Evolutionary conservation across 2,329 filamentous ascomycete genomes (phyloP), one percentile per base, ranked within the genome.

Genomic region (Colletotrichum neosansevieriae): DNA sequence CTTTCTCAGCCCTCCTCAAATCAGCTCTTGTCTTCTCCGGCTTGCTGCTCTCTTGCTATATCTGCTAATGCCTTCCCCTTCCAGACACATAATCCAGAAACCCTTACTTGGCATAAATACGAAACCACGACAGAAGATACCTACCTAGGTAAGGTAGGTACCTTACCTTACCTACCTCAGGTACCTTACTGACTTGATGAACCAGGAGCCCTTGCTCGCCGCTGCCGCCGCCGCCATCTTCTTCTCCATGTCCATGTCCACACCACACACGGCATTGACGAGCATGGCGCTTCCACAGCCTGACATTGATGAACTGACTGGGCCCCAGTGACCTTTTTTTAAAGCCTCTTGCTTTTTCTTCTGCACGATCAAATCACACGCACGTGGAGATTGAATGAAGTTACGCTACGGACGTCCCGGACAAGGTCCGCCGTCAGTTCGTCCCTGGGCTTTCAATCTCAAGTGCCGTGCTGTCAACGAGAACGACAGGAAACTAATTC

Each of bases 381-480:
- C 54, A 59, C 60, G 61, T 65, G 59, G 60, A 45, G 51, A 24
- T 21, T 17, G 34, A 29, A 38, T 45, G 63, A 58, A 58, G 13
- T 42, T 21, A 45, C 45, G 58, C 58, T 44, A 61, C 53, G 60
- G 60, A 58, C 45, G 34, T 64, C 10, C 65, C 65, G 60, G 53
- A 59, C 60, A 51, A 59, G 53, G 60, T 44, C 65, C 53, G 47
- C 45, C 38, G 38, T 24, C 60, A 17, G 53, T 50, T 66, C 63
- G 32, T 54, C 38, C 21, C 38, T 17, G 21, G 51, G 32, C 11
- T 61, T 45, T 32, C 36, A 54, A 40, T 54, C 24, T 58, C 59
- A 64, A 68, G 47, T 68, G 65, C 65, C 65, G 60, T 51, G 45
- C 53, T 58, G 60, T 64, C 65, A 68, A 29, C 38, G 51, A 21